Base-by-base conservation (phyloP, 352 stramenopile species). In the Phytophthora constricta region DNA sequence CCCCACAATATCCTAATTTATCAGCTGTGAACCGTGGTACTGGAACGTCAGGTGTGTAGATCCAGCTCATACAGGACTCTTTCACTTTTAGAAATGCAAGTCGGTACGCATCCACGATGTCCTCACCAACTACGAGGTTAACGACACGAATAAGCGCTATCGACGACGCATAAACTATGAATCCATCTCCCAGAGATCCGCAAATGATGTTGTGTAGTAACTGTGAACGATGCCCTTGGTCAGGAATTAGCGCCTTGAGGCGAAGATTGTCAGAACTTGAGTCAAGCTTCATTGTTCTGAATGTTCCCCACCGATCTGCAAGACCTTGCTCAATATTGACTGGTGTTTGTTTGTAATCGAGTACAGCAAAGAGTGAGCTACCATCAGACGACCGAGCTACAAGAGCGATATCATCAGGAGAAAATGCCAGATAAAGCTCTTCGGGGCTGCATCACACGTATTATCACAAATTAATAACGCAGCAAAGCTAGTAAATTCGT, bases 61-160 rank as follows among this genome's bases (percentile, higher is more conserved):
- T 31, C 49, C 49, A 57, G 5, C 31, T 31, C 49, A 57, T 46
- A 22, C 31, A 56, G 17, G 49, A n/a, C n/a, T 45, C 31, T 45
- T 56, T 56, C 27, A 56, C 31, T 16, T 11, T 20, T 28, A 45
- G 19, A 41, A 56, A 43, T n/a, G 19, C 49, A 43, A 56, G 49
- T 14, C 27, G 19, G 19, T 56, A 56, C 26, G 17, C 16, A 26
- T 46, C 49, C n/a, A 28, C 17, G 43, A 56, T 46, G 20, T 56
- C 49, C 26, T 42, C 49, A 19, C 49, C 31, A 25, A 56, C 17
- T 17, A 19, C 13, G 4, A 46, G 3, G n/a, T 45, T 19, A 26
- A 45, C 49, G 17, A 56, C 49, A 1, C 49, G 49, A 26, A 56
- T 45, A 43, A 56, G 42, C 27, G 17, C n/a, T 54, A 9, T 54